These are phyloP conservation scores for Apophysomyces ossiformis DNA, from an alignment of 371 early-diverging fungal species.

Conservation along the genomic window DNA sequence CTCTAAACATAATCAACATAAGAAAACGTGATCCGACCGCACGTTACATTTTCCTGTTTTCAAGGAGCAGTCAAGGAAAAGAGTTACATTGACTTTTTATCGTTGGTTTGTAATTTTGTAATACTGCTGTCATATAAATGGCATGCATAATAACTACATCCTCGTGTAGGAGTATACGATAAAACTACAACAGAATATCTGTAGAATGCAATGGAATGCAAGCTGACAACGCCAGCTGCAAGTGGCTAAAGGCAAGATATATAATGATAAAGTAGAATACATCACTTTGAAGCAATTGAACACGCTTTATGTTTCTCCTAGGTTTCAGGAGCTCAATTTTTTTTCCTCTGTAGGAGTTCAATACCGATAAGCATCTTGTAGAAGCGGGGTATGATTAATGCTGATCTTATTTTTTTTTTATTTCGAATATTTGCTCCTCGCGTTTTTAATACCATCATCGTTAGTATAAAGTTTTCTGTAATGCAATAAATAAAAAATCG, in stretches of 20 bases:
- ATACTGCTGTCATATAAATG: too few species aligned
- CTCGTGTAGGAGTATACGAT: too few species aligned
- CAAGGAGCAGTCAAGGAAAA: not conserved
- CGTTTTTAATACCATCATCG: not conserved
- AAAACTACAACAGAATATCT: too few species aligned
- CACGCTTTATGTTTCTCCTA: not conserved
- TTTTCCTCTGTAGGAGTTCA: not conserved
- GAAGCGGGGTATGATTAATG: slow-evolving; percentile 8
- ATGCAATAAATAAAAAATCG: too few species aligned
- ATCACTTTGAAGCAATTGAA: too few species aligned
- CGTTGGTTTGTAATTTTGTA: too few species aligned
- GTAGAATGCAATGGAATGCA: too few species aligned
- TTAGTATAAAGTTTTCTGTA: not conserved
- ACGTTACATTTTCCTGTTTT: not conserved
- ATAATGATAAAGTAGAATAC: too few species aligned
- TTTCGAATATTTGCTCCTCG: not conserved
- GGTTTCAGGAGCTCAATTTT: not conserved
- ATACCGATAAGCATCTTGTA: not conserved
- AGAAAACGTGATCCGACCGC: not conserved
- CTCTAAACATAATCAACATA: not conserved
- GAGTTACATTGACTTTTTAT: too few species aligned
- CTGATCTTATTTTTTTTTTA: not conserved
- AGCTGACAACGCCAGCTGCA: too few species aligned
- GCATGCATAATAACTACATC: too few species aligned
- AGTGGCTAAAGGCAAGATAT: too few species aligned